Base-by-base conservation (phyloP, 169 alveolate species). In the Plasmodium vivax region DNA sequence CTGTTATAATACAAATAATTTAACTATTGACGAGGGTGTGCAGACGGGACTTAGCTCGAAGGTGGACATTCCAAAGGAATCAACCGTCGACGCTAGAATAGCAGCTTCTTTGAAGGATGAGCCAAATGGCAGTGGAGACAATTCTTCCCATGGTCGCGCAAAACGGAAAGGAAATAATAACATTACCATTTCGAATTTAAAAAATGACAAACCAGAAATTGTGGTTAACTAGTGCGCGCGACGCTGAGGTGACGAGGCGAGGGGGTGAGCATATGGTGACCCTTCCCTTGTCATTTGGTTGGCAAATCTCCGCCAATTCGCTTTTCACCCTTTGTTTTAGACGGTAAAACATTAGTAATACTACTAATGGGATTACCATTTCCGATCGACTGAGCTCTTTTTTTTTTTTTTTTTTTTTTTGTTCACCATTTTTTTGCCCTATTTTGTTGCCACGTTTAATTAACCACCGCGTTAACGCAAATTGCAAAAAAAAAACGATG, bases 1-100 rank as follows among this genome's bases (percentile, higher is more conserved):
- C 79, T 88, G 94, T n/a, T 45, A 88, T 73, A 88, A 88, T 79
- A 79, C 94, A 88, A 88, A 88, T 88, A 88, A 88, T 79, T 80
- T 88, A 88, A 88, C 56, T 10, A 79, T 88, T 36, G 94, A 88
- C 80, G 72, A 88, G 12, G 32, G 58, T 23, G 77, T 68, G 0
- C 27, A 51, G 14, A 77, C 38, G 38, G 56, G 38, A 27, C 14
- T 27, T 85, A 85, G 80, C 47, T 30, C 41, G 36, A 74, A 45
- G 80, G 36, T 80, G 30, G 56, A 77, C 56, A 54, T 88, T 56
- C 94, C 94, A 47, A 88, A 88, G 72, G 83, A 88, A 79, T 88
- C 94, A 88, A 88, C 94, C 19, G 88, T 88, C 23, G 83, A 88
- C 62, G 82, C 82, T 41, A 79, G 94, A 79, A 47, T 85, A 32